phyloP scores from a whole-genome alignment of 805 yeast genomes.

The Myxozyma lipomycoides region DNA sequence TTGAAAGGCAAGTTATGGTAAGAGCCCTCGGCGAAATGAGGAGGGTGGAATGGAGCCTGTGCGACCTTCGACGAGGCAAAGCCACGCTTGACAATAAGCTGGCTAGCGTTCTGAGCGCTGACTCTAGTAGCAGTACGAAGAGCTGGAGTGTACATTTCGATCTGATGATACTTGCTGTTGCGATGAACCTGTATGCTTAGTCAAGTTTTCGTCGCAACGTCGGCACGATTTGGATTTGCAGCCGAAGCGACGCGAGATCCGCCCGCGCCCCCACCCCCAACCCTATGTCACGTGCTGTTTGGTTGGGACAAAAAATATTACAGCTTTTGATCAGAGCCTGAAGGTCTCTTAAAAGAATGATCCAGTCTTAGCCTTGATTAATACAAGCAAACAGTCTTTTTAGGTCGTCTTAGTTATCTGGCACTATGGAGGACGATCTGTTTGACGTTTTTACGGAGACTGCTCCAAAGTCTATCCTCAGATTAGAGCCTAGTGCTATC shows the following conservation, averaged over 20 bases:
- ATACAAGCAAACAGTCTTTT: too few relatives aligned
- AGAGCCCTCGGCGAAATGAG: constrained; percentile 70
- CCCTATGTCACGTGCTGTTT: background rate
- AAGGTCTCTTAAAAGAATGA: too few relatives aligned
- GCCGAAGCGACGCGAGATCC: too few relatives aligned
- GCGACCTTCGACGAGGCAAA: constrained; percentile 39
- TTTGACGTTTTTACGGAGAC: constrained; percentile 36
- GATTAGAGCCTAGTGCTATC: constrained; percentile 15
- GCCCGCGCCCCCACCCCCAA: too few relatives aligned
- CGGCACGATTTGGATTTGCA: too few relatives aligned
- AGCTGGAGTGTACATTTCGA: constrained; percentile 18
- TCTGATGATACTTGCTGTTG: too few relatives aligned
- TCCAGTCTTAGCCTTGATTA: too few relatives aligned
- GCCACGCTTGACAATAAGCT: constrained; percentile 31
- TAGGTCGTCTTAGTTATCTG: too few relatives aligned
- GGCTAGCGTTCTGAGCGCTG: constrained; percentile 10
- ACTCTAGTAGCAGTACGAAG: constrained; percentile 15
- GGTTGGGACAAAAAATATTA: background rate
- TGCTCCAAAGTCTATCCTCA: constrained; percentile 26
- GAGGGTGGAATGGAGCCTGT: constrained; percentile 35
- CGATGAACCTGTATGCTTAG: too few relatives aligned
- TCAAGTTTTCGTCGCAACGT: too few relatives aligned
- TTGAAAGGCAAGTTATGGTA: constrained; percentile 92
- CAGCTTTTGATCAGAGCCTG: background rate
- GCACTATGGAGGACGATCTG: constrained; percentile 30